Percentiles rank a stretch among this genome's conserved stretches.
Evolutionary conservation across 768 basidiomycete genomes (phyloP).

Genomic region (Tulasnella sp.): DNA sequence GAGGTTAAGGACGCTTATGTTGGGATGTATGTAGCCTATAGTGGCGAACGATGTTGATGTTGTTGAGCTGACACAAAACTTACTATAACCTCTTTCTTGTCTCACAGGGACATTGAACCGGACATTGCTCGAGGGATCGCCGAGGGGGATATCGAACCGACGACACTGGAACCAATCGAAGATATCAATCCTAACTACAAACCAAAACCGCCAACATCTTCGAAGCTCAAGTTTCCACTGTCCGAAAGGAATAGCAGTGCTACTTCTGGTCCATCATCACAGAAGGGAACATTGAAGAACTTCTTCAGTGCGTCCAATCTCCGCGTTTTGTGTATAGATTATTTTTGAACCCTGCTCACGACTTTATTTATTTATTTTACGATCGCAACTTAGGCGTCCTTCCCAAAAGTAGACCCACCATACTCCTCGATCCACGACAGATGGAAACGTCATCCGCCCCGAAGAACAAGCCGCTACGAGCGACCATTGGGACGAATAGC

Average conservation of each 20-base stretch:
- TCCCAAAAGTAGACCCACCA: slow-evolving; percentile 3
- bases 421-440: not conserved
- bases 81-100: slow-evolving; percentile 14
- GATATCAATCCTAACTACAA: slow-evolving; percentile 67
- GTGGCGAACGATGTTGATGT: too few relatives aligned
- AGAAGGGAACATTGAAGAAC: not conserved
- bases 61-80: not conserved
- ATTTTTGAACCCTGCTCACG: too few relatives aligned
- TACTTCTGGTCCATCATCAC: not conserved
- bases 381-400: not conserved
- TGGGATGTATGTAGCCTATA: slow-evolving; percentile 41
- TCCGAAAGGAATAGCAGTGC: not conserved
- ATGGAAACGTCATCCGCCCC: not conserved
- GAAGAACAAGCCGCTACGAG: not conserved
- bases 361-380: too few relatives aligned
- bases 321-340: not conserved
- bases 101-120: slow-evolving; percentile 58
- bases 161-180: slow-evolving; percentile 53
- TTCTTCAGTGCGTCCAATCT: not conserved
- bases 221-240: not conserved
- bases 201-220: slow-evolving; percentile 22
- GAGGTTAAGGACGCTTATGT: slow-evolving; percentile 60
- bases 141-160: slow-evolving; percentile 58
- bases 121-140: slow-evolving; percentile 56
- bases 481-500: slow-evolving; percentile 1